Evolutionary conservation across 495 filamentous ascomycete species (phyloP).

Genomic region (Aspergillus leporis): DNA sequence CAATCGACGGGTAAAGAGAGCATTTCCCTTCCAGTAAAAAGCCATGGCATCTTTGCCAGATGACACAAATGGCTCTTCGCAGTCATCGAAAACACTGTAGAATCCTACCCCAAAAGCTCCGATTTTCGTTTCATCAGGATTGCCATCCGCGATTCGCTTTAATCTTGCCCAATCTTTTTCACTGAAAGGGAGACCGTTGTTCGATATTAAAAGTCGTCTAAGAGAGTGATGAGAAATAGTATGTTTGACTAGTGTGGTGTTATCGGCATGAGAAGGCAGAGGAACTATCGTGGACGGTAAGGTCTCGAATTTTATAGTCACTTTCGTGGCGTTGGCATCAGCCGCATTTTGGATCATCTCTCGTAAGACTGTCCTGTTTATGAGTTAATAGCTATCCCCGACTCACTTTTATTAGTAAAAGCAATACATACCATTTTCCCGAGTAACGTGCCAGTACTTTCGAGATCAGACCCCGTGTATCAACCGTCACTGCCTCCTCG

Average conservation of each 20-base stretch:
- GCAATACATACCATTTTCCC: constrained; percentile 70
- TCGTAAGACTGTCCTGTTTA: constrained; percentile 62
- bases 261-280: constrained; percentile 64
- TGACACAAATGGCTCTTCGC: constrained; percentile 93
- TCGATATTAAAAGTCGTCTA: constrained; percentile 79
- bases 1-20: constrained; percentile 82
- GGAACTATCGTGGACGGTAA: constrained; percentile 75
- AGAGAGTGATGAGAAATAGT: constrained; percentile 80
- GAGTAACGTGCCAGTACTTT: constrained; percentile 96
- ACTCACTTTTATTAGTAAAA: background rate
- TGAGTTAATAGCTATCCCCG: background rate
- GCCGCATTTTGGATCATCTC: constrained; percentile 98
- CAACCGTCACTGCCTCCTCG: constrained; percentile 98
- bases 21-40: constrained; percentile 98
- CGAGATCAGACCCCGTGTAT: constrained; percentile 94
- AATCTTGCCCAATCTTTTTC: constrained; percentile 88
- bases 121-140: constrained; percentile 98
- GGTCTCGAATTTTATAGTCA: constrained; percentile 89
- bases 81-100: constrained; percentile 98
- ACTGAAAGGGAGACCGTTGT: constrained; percentile 83
- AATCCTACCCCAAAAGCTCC: constrained; percentile 98
- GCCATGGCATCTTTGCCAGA: constrained; percentile 92
- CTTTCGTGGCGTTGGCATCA: constrained; percentile 86
- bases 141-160: constrained; percentile 96
- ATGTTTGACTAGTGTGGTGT: constrained; percentile 75